Evolutionary conservation across 2,329 filamentous ascomycete genomes (phyloP).

Genomic region (Clathrospora elynae): DNA sequence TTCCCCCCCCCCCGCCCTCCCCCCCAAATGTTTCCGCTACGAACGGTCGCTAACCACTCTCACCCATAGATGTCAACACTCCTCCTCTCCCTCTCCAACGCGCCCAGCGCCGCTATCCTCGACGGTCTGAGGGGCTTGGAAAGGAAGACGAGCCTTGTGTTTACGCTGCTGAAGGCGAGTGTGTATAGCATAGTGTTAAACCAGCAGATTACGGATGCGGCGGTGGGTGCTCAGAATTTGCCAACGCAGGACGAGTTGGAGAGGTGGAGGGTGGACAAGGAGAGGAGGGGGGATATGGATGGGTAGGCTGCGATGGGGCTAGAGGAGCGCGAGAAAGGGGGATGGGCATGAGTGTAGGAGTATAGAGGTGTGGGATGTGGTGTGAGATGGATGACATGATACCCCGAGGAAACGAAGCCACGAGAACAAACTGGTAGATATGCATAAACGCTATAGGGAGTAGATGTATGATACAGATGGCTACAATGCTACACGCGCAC

Average conservation of each 20-base stretch:
- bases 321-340: no score
- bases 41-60: background rate
- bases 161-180: constrained; percentile 94
- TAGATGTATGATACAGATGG: constrained; percentile 27
- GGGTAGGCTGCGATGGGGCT: background rate
- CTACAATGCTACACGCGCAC: constrained; percentile 18
- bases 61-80: constrained; percentile 58
- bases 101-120: constrained; percentile 71
- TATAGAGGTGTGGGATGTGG: constrained; percentile 18
- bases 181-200: constrained; percentile 98
- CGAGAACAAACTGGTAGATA: constrained; percentile 3
- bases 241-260: constrained; percentile 5
- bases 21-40: constrained; percentile 2
- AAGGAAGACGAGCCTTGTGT: constrained; percentile 91
- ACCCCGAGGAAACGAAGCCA: constrained; percentile 1
- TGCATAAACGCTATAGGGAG: constrained; percentile 1
- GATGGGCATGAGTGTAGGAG: no score
- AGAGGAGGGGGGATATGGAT: background rate
- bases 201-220: constrained; percentile 67
- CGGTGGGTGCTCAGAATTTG: constrained; percentile 3
- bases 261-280: background rate
- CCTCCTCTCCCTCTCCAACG: constrained; percentile 71
- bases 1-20: constrained; percentile 17
- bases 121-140: constrained; percentile 87
- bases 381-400: constrained; percentile 5